Evolutionary conservation across 495 filamentous ascomycete species (phyloP).

Genomic region (Echria macrotheca): DNA sequence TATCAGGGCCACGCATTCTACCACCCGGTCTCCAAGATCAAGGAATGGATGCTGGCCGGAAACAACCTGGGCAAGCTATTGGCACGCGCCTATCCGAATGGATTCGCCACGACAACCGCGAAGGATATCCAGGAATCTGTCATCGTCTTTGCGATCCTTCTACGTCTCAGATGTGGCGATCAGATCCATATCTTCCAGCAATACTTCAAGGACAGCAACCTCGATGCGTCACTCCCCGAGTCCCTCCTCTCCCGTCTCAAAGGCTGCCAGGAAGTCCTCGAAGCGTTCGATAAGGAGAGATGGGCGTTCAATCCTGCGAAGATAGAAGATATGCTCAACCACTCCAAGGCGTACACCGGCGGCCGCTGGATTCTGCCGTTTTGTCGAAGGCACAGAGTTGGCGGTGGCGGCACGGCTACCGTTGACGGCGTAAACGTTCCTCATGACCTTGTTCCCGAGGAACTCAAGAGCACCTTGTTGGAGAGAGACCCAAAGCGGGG

Average conservation of each 20-base stretch:
- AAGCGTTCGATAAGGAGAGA: conserved; percentile 21
- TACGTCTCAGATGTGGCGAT: conserved; percentile 22
- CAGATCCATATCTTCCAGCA: conserved; percentile 24
- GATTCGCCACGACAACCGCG: background rate
- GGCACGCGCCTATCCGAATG: background rate
- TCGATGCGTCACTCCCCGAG: background rate
- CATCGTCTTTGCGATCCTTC: conserved; percentile 32
- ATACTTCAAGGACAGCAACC: conserved; percentile 15
- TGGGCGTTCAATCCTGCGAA: conserved; percentile 17
- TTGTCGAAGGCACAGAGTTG: conserved; percentile 21
- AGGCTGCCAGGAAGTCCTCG: conserved; percentile 11
- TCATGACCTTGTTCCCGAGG: conserved; percentile 24
- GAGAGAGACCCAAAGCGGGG: background rate
- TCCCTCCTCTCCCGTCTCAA: background rate
- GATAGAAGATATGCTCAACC: conserved; percentile 3
- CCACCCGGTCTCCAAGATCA: conserved; percentile 4
- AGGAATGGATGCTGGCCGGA: conserved; percentile 14
- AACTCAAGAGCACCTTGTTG: background rate
- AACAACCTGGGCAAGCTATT: conserved; percentile 1
- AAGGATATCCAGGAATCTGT: conserved; percentile 3
- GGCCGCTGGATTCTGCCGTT: conserved; percentile 26
- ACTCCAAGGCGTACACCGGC: background rate
- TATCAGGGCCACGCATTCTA: conserved; percentile 15
- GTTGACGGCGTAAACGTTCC: conserved; percentile 30
- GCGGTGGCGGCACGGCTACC: conserved; percentile 29